Evolutionary conservation across 177 flowering plant genomes (phyloP).

Genomic region (Vitis hybrid): DNA sequence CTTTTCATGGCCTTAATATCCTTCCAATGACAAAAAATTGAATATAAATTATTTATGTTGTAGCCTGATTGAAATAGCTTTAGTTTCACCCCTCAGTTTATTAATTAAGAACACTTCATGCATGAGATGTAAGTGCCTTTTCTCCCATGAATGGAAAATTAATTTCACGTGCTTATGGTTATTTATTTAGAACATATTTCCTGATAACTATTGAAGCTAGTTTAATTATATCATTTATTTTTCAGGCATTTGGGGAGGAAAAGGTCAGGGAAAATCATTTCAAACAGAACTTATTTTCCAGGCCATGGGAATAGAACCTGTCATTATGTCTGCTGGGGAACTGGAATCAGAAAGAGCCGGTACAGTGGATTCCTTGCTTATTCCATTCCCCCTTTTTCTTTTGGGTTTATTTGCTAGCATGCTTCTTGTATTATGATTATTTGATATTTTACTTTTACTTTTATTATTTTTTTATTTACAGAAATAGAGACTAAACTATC

Average conservation of each 20-base stretch:
- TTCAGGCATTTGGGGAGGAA: conserved; percentile 79
- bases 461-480: neutral
- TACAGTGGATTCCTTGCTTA: conserved; percentile 9
- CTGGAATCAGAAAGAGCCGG: conserved; percentile 83
- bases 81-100: too few relatives aligned
- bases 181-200: neutral
- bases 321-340: conserved; percentile 80
- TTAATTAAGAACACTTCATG: neutral
- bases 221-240: conserved; percentile 2
- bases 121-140: neutral
- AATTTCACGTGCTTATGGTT: neutral
- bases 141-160: neutral
- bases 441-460: neutral
- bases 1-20: too few relatives aligned
- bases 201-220: neutral
- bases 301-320: conserved; percentile 71
- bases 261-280: conserved; percentile 23
- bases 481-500: neutral
- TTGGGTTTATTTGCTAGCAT: neutral
- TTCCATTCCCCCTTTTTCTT: neutral
- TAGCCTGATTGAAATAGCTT: too few relatives aligned
- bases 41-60: too few relatives aligned
- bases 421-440: neutral
- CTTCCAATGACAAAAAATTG: too few relatives aligned
- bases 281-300: conserved; percentile 75